These are phyloP conservation scores for Moesziomyces aphidis DNA, from an alignment of 1,284 basidiomycete species.

Conservation along the genomic window DNA sequence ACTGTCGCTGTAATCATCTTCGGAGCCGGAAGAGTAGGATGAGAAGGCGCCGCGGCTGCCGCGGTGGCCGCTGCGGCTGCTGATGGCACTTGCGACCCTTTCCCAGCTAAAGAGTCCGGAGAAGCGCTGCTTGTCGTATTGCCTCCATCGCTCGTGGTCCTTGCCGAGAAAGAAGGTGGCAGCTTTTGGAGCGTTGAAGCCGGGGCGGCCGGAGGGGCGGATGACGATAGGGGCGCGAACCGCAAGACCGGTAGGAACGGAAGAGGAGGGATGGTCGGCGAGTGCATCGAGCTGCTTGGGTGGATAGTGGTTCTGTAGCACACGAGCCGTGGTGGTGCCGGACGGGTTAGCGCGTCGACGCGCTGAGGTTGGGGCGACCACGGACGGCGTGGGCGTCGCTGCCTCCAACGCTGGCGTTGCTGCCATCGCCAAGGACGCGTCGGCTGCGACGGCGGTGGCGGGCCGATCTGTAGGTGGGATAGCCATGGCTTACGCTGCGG, in stretches of 20 bases:
- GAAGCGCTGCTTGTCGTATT: constrained; percentile 50
- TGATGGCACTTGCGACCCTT: constrained; percentile 46
- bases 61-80: constrained; percentile 25
- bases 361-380: constrained; percentile 3
- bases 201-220: constrained; percentile 43
- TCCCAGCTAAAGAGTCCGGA: constrained; percentile 40
- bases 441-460: constrained; percentile 8
- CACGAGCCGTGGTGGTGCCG: constrained; percentile 11
- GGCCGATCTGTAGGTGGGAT: constrained; percentile 13
- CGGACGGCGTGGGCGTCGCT: constrained; percentile 20
- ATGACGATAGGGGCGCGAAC: constrained; percentile 36
- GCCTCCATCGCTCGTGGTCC: constrained; percentile 64
- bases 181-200: constrained; percentile 46
- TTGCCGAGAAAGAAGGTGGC: constrained; percentile 64
- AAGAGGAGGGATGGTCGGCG: constrained; percentile 3
- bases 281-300: constrained; percentile 27
- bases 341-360: constrained; percentile 13
- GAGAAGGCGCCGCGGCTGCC: constrained; percentile 40
- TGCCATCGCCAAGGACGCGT: neutral
- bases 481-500: constrained; percentile 18
- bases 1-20: constrained; percentile 41
- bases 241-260: constrained; percentile 18
- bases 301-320: constrained; percentile 37
- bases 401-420: neutral
- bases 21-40: constrained; percentile 33